These are phyloP conservation scores for Psidium guajava DNA, from an alignment of 345 rosid species.

Conservation along the genomic window DNA sequence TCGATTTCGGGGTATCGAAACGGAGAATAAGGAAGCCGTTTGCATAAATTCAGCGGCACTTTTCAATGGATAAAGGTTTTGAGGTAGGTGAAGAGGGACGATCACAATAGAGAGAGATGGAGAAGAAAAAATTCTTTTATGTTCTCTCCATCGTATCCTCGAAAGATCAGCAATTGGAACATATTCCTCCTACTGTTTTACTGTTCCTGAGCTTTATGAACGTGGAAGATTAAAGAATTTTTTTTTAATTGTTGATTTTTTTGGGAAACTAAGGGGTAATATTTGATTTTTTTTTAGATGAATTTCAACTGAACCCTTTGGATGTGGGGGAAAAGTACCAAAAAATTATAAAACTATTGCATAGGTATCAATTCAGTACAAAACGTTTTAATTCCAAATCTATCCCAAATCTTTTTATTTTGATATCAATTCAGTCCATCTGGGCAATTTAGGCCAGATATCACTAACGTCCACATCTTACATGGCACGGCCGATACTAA, in stretches of 20 bases:
- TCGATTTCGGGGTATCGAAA: neutral
- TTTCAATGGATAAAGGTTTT: neutral
- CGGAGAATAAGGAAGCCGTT: neutral
- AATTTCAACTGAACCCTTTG: neutral
- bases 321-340: neutral
- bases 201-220: neutral
- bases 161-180: neutral
- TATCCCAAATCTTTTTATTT: no score
- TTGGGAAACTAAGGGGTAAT: neutral
- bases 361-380: no score
- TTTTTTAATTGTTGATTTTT: neutral
- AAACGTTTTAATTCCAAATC: no score
- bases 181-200: neutral
- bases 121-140: no score
- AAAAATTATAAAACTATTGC: no score
- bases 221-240: neutral
- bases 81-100: neutral
- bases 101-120: neutral
- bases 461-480: no score
- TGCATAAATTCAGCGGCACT: no score
- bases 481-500: no score
- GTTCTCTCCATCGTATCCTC: neutral
- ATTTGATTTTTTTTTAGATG: neutral
- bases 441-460: no score
- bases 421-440: no score